A percentile compares a stretch with the other conserved stretches of the same genome.
These are phyloP conservation scores for Debaryomycetaceae sp. DNA, from an alignment of 1,139 yeast species.

Conservation along the genomic window DNA sequence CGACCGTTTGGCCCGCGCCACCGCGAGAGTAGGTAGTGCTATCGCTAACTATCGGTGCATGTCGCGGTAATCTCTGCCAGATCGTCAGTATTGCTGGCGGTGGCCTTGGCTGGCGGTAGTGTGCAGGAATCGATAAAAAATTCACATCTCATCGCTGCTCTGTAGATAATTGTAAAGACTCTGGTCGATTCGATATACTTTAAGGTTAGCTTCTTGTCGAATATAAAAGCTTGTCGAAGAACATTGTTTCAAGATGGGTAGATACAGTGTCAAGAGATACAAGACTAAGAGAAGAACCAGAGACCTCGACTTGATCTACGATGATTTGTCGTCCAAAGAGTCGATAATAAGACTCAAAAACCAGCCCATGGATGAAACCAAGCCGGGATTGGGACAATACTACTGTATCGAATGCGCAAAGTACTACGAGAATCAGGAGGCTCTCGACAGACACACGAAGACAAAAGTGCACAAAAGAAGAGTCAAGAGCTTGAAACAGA, in stretches of 20 bases:
- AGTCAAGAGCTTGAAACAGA: conserved; percentile 66
- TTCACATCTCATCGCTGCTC: no score
- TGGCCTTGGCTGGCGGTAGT: no score
- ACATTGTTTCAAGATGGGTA: conserved; percentile 55
- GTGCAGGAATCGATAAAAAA: no score
- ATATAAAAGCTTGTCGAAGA: no score
- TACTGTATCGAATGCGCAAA: conserved; percentile 94
- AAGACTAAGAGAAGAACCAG: conserved; percentile 81
- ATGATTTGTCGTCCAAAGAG: conserved; percentile 66
- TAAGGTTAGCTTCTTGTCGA: no score
- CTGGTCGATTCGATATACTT: no score
- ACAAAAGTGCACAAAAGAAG: conserved; percentile 84
- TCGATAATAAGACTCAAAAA: conserved; percentile 62
- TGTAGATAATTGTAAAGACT: no score
- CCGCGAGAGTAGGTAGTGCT: no score
- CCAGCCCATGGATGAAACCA: conserved; percentile 84
- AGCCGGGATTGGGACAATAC: conserved; percentile 92
- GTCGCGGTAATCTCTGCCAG: no score
- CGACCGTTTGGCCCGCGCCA: no score
- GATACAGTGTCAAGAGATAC: conserved; percentile 72
- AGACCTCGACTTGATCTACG: conserved; percentile 79
- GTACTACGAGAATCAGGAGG: conserved; percentile 76
- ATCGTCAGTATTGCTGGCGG: no score
- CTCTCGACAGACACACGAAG: conserved; percentile 68
- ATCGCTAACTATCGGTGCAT: no score